Conservation (phyloP, 495 filamentous ascomycete genomes). For the Aspergillus sparsus region DNA sequence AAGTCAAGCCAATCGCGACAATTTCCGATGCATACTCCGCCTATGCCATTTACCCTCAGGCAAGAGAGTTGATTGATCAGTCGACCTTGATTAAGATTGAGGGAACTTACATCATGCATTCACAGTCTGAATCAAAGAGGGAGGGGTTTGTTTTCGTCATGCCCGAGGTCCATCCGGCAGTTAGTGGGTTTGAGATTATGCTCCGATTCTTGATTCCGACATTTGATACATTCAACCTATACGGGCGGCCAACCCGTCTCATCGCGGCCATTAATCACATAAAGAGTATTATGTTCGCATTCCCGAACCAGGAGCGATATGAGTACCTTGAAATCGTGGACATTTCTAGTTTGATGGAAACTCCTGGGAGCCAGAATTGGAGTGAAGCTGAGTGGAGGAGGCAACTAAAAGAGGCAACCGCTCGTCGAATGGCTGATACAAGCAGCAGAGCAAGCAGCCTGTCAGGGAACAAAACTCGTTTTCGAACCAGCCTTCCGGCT, state of each 20-base stretch:
- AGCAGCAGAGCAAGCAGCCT: slow-evolving; percentile 58
- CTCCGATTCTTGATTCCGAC: slow-evolving; percentile 92
- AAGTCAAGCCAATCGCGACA: slow-evolving; percentile 83
- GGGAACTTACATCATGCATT: slow-evolving; percentile 83
- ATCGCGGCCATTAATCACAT: slow-evolving; percentile 84
- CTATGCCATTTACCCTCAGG: slow-evolving; percentile 94
- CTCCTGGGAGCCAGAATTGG: slow-evolving; percentile 76
- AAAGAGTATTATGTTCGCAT: slow-evolving; percentile 95
- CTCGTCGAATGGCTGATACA: slow-evolving; percentile 67
- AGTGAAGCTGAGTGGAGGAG: slow-evolving; percentile 87
- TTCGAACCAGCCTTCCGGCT: slow-evolving; percentile 66
- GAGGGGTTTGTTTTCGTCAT: slow-evolving; percentile 98
- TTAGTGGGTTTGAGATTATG: slow-evolving; percentile 95
- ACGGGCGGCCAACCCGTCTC: slow-evolving; percentile 84
- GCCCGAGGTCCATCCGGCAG: slow-evolving; percentile 89
- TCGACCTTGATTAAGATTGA: slow-evolving; percentile 95
- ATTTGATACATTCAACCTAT: slow-evolving; percentile 89
- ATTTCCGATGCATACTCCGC: slow-evolving; percentile 88
- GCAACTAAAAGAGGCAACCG: slow-evolving; percentile 85
- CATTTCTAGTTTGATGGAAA: slow-evolving; percentile 74
- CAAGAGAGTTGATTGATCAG: slow-evolving; percentile 87
- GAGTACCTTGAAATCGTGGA: slow-evolving; percentile 90
- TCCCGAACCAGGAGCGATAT: slow-evolving; percentile 84
- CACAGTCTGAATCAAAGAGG: slow-evolving; percentile 65
- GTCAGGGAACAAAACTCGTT: slow-evolving; percentile 58